Base-by-base conservation (phyloP, 2,329 filamentous ascomycete species). In the Biscogniauxia sp. region DNA sequence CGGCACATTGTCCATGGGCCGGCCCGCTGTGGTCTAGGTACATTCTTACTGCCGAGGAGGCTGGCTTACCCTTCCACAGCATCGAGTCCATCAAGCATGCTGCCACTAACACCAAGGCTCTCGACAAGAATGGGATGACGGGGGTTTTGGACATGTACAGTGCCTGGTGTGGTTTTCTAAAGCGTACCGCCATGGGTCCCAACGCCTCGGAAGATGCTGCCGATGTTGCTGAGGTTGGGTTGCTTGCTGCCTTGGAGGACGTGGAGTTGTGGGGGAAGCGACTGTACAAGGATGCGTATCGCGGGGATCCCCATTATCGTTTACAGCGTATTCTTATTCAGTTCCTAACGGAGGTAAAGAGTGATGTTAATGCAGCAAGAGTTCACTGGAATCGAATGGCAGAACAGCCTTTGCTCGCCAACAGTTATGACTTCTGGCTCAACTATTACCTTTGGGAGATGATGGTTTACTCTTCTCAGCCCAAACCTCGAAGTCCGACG, bases 361-460 rank as follows among this genome's bases (percentile, higher is more conserved):
- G 88, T 25, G 89, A 91, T 50, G 80, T 91, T 56, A 86, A 92
- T 20, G 88, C 88, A 59, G 95, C 94, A 2, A 86, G 95, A 49
- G 82, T 84, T 17, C 85, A 90, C 54, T 98, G 92, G 87, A 87
- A 90, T 65, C 84, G 85, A 19, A 81, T 98, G 28, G 83, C 82
- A 3, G 74, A 85, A 20, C 79, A 85, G n/a, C 80, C 83, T 19
- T 86, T 86, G 3, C 78, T 92, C 59, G 87, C 88, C 28, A 86
- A 92, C 68, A 93, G 88, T 68, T 93, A 93, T 71, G 92, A 97
- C 69, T 98, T 98, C 74, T 99, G 95, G 95, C 83, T 93, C 58
- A 87, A 88, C 51, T 97, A 92, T 75, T 97, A 97, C 76, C 82
- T 89, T 57, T 98, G 93, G 90, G 95, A 98, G 76, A 89, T 98